Evolutionary conservation across 306 rosid genomes (phyloP), one percentile per base, ranked within the genome.

Genomic region (Lithocarpus polystachyus): DNA sequence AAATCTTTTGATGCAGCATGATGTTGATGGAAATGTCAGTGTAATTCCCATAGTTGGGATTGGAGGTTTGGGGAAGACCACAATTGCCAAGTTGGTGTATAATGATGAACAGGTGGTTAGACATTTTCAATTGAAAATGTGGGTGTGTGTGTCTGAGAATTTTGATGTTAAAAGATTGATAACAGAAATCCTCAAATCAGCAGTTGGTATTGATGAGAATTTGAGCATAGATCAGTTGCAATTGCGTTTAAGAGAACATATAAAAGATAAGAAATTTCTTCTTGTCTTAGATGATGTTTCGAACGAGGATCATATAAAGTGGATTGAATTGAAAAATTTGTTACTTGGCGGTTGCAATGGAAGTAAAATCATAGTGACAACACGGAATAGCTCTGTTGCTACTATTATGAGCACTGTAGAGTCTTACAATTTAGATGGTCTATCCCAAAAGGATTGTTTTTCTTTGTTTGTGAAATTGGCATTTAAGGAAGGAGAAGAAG

Each of bases 221-320:
- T 1, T 35, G 2, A 0, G 8, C 0, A 0, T 35, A 0, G 40
- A 6, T 1, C 0, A 0, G 0, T 1, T 0, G 43, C 43, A 6
- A 35, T 0, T 0, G 0, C 0, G 0, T 0, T 0, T 37, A 37
- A 6, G 10, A 6, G 43, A 37, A 37, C 43, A 6, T 37, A 0
- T 37, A 1, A 37, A 37, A 7, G 43, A 6, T 0, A 37, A 37
- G 0, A 37, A 37, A 37, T 37, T 37, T 37, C 2, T 37, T 0
- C 43, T 37, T 37, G 43, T 37, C 0, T 37, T 37, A 0, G 43
- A 37, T 37, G 43, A 37, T 0, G 10, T 37, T 37, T 37, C 10
- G 43, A 37, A 37, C 0, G 43, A 37, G 0, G 10, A 37, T 37
- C 10, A 0, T 37, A 6, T 0, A 0, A 37, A 37, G 1, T 37